Percentiles rank a stretch among this genome's conserved stretches.
phyloP scores from a whole-genome alignment of 306 rosid genomes.

The Quercus robur region DNA sequence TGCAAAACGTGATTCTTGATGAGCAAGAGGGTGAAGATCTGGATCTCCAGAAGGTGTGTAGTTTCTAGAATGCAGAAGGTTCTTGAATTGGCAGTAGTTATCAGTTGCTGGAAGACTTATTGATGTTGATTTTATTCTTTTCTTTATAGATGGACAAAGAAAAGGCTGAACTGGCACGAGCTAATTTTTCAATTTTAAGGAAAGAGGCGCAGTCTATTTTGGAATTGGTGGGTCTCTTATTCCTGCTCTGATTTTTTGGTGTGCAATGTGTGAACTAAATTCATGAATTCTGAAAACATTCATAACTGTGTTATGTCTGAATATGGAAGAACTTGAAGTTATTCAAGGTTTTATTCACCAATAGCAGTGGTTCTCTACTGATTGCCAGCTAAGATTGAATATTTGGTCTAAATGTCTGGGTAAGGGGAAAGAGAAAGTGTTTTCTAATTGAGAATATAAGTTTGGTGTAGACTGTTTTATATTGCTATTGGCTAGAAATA shows the following conservation, averaged over 20 bases:
- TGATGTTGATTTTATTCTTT: slow-evolving; percentile 3
- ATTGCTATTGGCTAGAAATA: slow-evolving; percentile 7
- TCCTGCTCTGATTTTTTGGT: slow-evolving; percentile 2
- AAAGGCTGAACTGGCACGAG: slow-evolving; percentile 79
- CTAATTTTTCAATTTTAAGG: slow-evolving; percentile 81
- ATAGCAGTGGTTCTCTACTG: not conserved
- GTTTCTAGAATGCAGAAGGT: slow-evolving; percentile 8
- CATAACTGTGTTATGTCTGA: not conserved
- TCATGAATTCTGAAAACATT: not conserved
- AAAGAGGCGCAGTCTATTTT: slow-evolving; percentile 85
- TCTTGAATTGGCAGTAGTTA: not conserved
- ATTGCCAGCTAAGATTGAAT: not conserved
- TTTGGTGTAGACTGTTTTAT: not conserved
- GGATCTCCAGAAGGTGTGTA: slow-evolving; percentile 81
- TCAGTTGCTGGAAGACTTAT: not conserved
- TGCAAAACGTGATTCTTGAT: slow-evolving; percentile 71
- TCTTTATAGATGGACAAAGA: slow-evolving; percentile 77
- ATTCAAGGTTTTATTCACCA: not conserved
- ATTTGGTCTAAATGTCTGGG: not conserved
- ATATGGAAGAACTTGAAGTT: not conserved
- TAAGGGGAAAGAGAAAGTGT: not conserved
- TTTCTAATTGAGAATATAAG: not conserved
- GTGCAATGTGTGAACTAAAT: not conserved
- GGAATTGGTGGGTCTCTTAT: slow-evolving; percentile 61
- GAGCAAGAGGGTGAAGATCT: slow-evolving; percentile 83